Evolutionary conservation across 768 basidiomycete species (phyloP), one percentile per base, ranked within the genome.

Genomic region (Mycena olivaceomarginata): DNA sequence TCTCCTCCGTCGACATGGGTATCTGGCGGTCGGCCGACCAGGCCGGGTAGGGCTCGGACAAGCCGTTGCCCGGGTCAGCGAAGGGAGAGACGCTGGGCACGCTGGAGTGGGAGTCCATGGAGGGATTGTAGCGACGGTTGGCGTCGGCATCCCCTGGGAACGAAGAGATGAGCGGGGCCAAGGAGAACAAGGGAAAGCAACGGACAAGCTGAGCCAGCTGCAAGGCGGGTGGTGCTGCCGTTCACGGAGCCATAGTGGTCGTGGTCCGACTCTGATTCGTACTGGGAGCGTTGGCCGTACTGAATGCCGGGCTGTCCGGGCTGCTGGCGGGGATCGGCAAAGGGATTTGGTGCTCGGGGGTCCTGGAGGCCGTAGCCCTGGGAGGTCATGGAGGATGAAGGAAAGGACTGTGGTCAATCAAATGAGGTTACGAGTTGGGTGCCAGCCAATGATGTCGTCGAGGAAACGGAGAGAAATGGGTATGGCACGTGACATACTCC

Each of bases 1-100:
- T 99, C 86, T 99, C 98, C 85, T 99, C 98, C 77, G 95, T 97
- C 53, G 97, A 97, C 84, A 99, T 95, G 77, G 98, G 98, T 77
- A 98, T 97, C 83, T 97, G 95, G 68, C 95, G 94, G 79, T 98
- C 96, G 43, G 94, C 90, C 39, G 95, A 92, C 98, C 98, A 99
- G 56, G 98, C 98, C 76, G 98, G 98, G 85, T 98, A 99, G 70
- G 95, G 95, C 72, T 95, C 93, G 25, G 87, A 83, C 66, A 86
- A 84, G 69, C 87, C 89, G 65, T 88, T 84, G 31, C 88, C 90
- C 39, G 91, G 87, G 83, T 93, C 92, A 51, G 87, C 89, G 82
- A 92, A 93, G 56, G 92, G 92, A 41, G 92, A 92, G 67, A 90
- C 89, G 81, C 88, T 91, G 67, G 90, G 89, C 73, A 90, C 86